Base-by-base conservation (phyloP, 208 protist genomes). In the Crithidia acanthocephali region DNA sequence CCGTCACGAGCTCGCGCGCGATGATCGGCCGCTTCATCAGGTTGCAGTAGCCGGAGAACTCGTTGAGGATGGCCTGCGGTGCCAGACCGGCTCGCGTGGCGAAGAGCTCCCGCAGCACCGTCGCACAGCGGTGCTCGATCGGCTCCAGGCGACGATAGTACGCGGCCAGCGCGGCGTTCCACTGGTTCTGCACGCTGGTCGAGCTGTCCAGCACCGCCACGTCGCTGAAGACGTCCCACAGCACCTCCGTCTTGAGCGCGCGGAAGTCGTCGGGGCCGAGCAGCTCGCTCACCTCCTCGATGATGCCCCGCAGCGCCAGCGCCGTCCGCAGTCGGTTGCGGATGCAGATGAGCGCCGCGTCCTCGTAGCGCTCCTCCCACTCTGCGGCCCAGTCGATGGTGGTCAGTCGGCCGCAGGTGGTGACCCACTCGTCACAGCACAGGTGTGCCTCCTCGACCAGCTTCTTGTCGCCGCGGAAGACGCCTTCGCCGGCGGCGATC, bases 11-110 rank as follows among this genome's bases (percentile, higher is more conserved):
- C 77, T 96, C 91, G 69, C 89, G 88, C n/a, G 86, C 70, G 50
- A 98, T 81, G 68, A 94, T 90, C 27, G 92, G 90, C 22, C 91
- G 87, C 61, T 90, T 88, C 74, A 97, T 84, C 50, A 98, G 79
- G 56, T 97, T 79, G 23, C 79, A 76, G 72, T 93, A 97, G 62
- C 84, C 83, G 13, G 83, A 72, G 42, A 97, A 96, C 63, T 95
- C 86, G 68, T 85, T 86, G 13, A 98, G 79, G 22, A 97, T 82
- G 8, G 87, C 88, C 70, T 98, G 95, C 20, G 93, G 85, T 0
- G 91, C 70, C n/a, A 94, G 78, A 18, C 83, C 88, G 22, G 76
- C 73, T 30, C 83, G 81, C 32, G 83, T 66, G 25, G 83, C 61
- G 60, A 96, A 95, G 57, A 95, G 86, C 37, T 97, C 84, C 15